Evolutionary conservation across 768 basidiomycete genomes (phyloP).

Genomic region (Gymnopilus dilepis): DNA sequence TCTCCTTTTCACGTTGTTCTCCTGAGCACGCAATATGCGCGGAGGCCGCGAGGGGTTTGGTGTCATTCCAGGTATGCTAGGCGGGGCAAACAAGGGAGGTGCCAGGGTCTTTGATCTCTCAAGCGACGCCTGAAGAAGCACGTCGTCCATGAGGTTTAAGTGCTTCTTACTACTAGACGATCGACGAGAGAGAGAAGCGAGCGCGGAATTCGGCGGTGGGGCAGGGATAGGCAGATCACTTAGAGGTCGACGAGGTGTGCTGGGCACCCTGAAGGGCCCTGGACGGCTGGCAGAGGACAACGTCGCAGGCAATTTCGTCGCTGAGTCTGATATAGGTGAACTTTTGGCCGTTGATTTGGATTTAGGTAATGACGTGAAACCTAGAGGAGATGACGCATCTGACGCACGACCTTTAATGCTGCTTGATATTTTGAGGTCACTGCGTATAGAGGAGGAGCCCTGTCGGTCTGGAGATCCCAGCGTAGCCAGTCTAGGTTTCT

Average conservation of each 20-base stretch:
- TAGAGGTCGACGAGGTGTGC: conserved; percentile 23
- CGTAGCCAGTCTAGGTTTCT: not conserved
- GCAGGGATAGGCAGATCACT: conserved; percentile 9
- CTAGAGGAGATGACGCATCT: not conserved
- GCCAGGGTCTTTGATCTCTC: conserved; percentile 2
- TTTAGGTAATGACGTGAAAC: not conserved
- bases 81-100: not conserved
- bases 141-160: conserved; percentile 1
- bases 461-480: not conserved
- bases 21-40: conserved; percentile 19
- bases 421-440: not conserved
- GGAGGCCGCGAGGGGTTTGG: conserved; percentile 24
- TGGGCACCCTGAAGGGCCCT: conserved; percentile 6
- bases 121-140: not conserved
- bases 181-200: not conserved
- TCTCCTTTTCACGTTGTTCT: not conserved
- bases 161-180: not conserved
- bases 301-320: not conserved
- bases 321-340: not conserved
- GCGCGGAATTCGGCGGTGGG: not conserved
- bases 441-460: not conserved
- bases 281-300: not conserved
- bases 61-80: conserved; percentile 9
- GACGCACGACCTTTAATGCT: not conserved
- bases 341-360: not conserved